Base-by-base conservation (phyloP, 1,284 basidiomycete genomes). In the Fistulinella cinereoalba region DNA sequence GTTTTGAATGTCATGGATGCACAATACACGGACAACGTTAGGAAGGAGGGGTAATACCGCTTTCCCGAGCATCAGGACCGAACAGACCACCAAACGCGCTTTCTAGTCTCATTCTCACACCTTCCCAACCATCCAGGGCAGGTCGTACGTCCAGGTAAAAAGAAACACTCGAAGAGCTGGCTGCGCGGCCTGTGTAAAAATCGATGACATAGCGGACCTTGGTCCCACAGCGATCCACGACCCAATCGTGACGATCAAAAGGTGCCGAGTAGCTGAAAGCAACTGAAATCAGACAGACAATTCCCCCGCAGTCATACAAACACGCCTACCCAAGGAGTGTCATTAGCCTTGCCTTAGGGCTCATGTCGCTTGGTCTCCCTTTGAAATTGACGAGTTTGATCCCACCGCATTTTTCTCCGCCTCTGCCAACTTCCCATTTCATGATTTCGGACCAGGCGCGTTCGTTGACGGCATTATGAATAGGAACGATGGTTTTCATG, bases 391-490 rank as follows among this genome's bases (percentile, higher is more conserved):
- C 83, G 19, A 95, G 76, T 69, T 82, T 85, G 38, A 87, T 71
- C 5, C 92, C 92, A 18, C 92, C 92, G 64, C 93, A 96, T 43
- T 70, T 73, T 45, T 88, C 87, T 10, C 84, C 84, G 19, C 91
- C 91, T 61, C 81, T 75, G 3, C 86, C 83, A 9, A 71, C 69
- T 68, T 99, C 96, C 96, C 96, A 99, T 52, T 81, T 81, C 63
- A 94, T 69, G 40, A 99, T 80, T 67, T 97, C 87, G 40, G 75
- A 71, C 96, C 96, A 99, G 4, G 95, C 92, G 50, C 89, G 85
- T 70, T 99, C 97, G 64, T 99, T 99, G 50, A 99, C 97, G 25
- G 96, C 96, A 63, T 99, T 99, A 70, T 99, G 96, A 48, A 99
- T 99, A 7, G 96, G 96, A 7, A 99, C 94, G 57, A 99, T 87